Evolutionary conservation across 805 yeast genomes (phyloP).

Genomic region (Jamesozyma lodderae): DNA sequence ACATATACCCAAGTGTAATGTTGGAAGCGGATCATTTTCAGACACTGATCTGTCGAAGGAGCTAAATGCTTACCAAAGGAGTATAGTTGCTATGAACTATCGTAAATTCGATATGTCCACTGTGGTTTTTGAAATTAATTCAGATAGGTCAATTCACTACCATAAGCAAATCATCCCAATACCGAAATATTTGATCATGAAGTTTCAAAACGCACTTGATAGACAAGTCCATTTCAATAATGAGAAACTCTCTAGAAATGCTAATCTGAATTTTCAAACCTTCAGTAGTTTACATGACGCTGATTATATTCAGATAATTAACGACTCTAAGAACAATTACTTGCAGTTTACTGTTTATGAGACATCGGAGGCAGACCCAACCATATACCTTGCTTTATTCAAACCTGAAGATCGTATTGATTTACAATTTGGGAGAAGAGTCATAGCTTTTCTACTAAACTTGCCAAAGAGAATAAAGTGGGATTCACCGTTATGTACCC

Average conservation of each 20-base stretch:
- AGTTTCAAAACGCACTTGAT: slow-evolving; percentile 39
- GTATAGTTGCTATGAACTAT: slow-evolving; percentile 42
- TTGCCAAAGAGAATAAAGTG: slow-evolving; percentile 59
- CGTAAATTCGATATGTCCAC: slow-evolving; percentile 38
- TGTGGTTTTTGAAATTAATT: slow-evolving; percentile 62
- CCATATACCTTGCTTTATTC: slow-evolving; percentile 28
- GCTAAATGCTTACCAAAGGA: slow-evolving; percentile 36
- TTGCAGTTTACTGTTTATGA: slow-evolving; percentile 31
- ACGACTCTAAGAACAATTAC: slow-evolving; percentile 26
- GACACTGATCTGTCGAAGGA: slow-evolving; percentile 34
- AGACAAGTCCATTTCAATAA: slow-evolving; percentile 40
- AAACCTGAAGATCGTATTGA: slow-evolving; percentile 42
- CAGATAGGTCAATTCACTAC: slow-evolving; percentile 57
- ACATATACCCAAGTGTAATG: slow-evolving; percentile 46
- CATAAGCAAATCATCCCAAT: slow-evolving; percentile 75
- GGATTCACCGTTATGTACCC: slow-evolving; percentile 56
- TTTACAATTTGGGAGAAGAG: slow-evolving; percentile 77
- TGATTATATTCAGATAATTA: slow-evolving; percentile 22
- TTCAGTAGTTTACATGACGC: slow-evolving; percentile 22
- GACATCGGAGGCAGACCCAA: slow-evolving; percentile 23
- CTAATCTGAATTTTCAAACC: slow-evolving; percentile 35
- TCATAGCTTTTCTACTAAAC: slow-evolving; percentile 53
- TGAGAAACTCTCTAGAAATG: slow-evolving; percentile 37
- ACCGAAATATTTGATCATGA: slow-evolving; percentile 34
- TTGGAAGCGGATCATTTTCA: slow-evolving; percentile 14